Percentiles rank a stretch among this genome's conserved stretches.
These are phyloP conservation scores for Cystoderma amianthinum DNA, from an alignment of 768 basidiomycete genomes.

Conservation along the genomic window DNA sequence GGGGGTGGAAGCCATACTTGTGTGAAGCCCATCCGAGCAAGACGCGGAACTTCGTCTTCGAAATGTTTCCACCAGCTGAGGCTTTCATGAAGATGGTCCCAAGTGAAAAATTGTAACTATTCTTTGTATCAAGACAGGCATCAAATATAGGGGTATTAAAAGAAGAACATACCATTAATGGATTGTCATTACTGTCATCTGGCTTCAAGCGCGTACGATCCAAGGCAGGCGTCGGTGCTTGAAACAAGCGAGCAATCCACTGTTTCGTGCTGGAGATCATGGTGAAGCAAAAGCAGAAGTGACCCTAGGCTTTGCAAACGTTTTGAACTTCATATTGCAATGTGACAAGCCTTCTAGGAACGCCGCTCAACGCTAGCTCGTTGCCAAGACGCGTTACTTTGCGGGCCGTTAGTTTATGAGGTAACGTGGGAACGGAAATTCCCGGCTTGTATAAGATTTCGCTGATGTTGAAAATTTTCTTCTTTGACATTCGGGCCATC, in stretches of 20 bases:
- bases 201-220: conserved; percentile 58
- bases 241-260: conserved; percentile 16
- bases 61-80: conserved; percentile 82
- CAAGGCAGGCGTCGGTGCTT: conserved; percentile 31
- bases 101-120: conserved; percentile 81
- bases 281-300: no score
- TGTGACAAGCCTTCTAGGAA: no score
- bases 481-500: conserved; percentile 28
- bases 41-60: conserved; percentile 52
- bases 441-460: no score
- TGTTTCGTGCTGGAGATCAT: conserved; percentile 22
- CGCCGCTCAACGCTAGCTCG: no score
- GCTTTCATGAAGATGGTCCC: conserved; percentile 52
- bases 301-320: no score
- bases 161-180: conserved; percentile 52
- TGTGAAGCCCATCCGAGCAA: conserved; percentile 67
- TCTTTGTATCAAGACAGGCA: conserved; percentile 1
- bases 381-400: no score
- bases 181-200: conserved; percentile 39
- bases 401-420: no score
- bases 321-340: no score
- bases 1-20: conserved; percentile 83
- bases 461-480: conserved; percentile 7
- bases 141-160: not conserved
- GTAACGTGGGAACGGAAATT: not conserved